A percentile compares a stretch with the other conserved stretches of the same genome.
These are phyloP conservation scores for Debaryomyces hansenii DNA, from an alignment of 805 yeast genomes.

Conservation along the genomic window DNA sequence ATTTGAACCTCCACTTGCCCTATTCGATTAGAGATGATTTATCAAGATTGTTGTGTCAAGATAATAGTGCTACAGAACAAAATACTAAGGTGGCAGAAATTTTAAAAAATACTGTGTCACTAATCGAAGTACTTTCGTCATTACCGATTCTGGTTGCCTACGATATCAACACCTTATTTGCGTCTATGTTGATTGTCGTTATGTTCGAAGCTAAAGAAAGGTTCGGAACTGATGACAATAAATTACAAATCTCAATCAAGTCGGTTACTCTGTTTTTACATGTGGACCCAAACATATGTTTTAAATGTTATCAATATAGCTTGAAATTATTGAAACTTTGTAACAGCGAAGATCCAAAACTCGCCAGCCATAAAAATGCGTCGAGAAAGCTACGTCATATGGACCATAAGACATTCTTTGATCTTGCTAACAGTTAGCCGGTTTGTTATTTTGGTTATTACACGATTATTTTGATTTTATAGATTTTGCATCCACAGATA, in stretches of 20 bases:
- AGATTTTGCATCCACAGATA: conserved; percentile 4
- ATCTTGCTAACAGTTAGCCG: conserved; percentile 11
- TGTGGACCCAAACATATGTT: conserved; percentile 15
- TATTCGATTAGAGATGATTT: conserved; percentile 32
- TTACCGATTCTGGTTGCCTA: conserved; percentile 39
- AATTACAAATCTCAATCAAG: conserved; percentile 15
- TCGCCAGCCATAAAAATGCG: conserved; percentile 22
- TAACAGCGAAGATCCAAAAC: conserved; percentile 20
- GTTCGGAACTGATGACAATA: conserved; percentile 10
- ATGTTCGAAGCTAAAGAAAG: conserved; percentile 20
- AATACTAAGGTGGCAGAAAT: conserved; percentile 15
- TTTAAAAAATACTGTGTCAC: conserved; percentile 28
- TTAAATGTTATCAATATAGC: conserved; percentile 27
- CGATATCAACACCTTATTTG: conserved; percentile 33
- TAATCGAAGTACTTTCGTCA: conserved; percentile 38
- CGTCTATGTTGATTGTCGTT: conserved; percentile 22
- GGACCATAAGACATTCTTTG: conserved; percentile 12
- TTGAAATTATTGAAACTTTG: conserved; percentile 20
- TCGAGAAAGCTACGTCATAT: conserved; percentile 17
- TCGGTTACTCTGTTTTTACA: conserved; percentile 16
- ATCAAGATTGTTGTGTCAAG: not conserved
- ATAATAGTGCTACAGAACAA: conserved; percentile 3
- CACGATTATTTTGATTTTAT: not conserved
- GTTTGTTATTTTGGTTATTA: not conserved
- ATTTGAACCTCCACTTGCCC: conserved; percentile 39